Evolutionary conservation across 306 rosid genomes (phyloP), one percentile per base, ranked within the genome.

Genomic region (Ceratonia siliqua): DNA sequence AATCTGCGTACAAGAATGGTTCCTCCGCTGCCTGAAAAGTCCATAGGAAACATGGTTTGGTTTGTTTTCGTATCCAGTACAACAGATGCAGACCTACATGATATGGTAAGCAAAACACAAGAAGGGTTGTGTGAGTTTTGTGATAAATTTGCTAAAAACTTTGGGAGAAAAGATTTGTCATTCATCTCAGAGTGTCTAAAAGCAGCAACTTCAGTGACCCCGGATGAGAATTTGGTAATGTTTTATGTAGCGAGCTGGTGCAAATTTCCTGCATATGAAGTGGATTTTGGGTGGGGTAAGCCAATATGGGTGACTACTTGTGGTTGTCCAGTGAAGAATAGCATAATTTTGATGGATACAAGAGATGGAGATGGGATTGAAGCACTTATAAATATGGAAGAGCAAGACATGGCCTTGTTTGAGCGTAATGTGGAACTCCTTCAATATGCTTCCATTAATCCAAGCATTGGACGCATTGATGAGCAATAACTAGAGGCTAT

Each of bases 251-350:
- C 54, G 9, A 48, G 54, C 7, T 48, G 54, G 54, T 48, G 54
- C 6, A 48, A 22, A 17, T 48, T 3, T 48, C 4, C 4, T n/a
- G 2, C 7, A 2, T 15, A 48, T 22, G 54, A 48, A 4, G 54
- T 8, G 6, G 54, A 48, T 17, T 87, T 87, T 42, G 88, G 91
- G 45, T 84, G 88, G 91, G 91, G 85, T 8, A 79, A 76, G 33
- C 91, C 91, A 5, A 25, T 39, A 7, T 84, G 91, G 91, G 77
- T 68, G 24, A 69, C 79, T 0, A 48, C 22, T 5, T 15, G 8
- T 5, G 0, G 30, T 2, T 74, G 59, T 6, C 61, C 50, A 0
- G 21, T 2, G 33, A 79, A 9, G 63, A 79, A 86, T 58, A 9
- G 8, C 0, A 0, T 82, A 0, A 5, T 84, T 68, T 65, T 88